Base-by-base conservation (phyloP, 257 asterid genomes). In the Solanum piurae region DNA sequence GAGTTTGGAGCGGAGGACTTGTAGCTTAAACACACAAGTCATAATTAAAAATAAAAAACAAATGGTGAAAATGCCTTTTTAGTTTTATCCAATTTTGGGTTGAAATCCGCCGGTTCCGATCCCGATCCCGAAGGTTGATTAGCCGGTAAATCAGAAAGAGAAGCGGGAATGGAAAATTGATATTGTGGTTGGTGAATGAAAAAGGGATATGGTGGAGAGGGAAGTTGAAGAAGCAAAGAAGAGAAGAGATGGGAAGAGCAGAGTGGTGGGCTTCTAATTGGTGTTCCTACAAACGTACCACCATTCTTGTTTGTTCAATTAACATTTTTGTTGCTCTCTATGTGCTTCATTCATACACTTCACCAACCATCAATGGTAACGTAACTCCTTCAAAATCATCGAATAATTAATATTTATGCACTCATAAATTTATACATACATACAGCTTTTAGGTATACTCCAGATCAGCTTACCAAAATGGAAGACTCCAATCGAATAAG, bases 261-360 rank as follows among this genome's bases (percentile, higher is more conserved):
- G 96, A 94, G 90, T 94, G 93, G 95, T 91, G 91, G 64, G 44
- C 27, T 40, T 69, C 86, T 27, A 88, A 88, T 72, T 18, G 79
- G 93, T 95, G 95, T 92, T 93, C 98, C 18, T 95, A 95, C 95
- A 95, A 93, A 95, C 90, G 91, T 87, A 92, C 95, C 6, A 94
- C 98, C 16, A 88, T 96, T 85, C 34, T 94, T 77, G 93, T 94
- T 86, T 96, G 98, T 87, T 92, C 94, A 76, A 83, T 96, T 88
- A 95, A 96, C 94, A 91, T 95, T 87, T 91, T 93, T 68, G 94
- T 96, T 90, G 97, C 96, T 68, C 95, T 95, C 86, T 94, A 88
- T 90, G 98, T 94, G 87, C 93, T 96, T 86, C 98, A 88, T 88
- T 93, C 95, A 40, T 96, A 93, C 92, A 87, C 91, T 83, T 94